Evolutionary conservation across 75 land plant species (phyloP), one percentile per base, ranked within the genome.

Genomic region (Selaginella tamariscina): DNA sequence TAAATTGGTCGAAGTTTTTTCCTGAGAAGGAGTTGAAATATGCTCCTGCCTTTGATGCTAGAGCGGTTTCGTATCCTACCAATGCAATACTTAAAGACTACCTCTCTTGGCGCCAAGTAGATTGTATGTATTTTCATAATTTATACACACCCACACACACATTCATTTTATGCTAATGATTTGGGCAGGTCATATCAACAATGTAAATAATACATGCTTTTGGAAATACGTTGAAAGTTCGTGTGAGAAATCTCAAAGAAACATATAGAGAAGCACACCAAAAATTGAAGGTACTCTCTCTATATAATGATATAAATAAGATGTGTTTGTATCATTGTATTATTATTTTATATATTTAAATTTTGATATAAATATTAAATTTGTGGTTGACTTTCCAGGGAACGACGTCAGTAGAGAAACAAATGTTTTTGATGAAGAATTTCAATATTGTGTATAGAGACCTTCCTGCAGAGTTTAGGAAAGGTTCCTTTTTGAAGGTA

Each of bases 91-190:
- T 93, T 65, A 76, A 75, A 56, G 98, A 93, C 76, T 89, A 93
- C 74, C 73, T 93, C 23, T 44, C 96, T 56, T 93, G 98, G 98
- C 84, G 98, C 65, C 98, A 93, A 83, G 98, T 89, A 23, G 98
- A 93, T 69, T 93, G 98, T 93, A 67, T 83, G 73, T 75, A 11
- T 31, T 31, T 24, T 29, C 29, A 23, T 70, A 29, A 23, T 64
- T 30, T 70, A 18, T 71, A 30, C 20, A 18, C 18, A n/a, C 27
- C 24, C 62, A 0, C 32, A 39, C 32, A 33, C 0, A n/a, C 24
- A 32, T 65, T 26, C 1, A 15, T 24, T 26, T 18, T 28, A 8
- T 56, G 2, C 22, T 67, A 26, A 83, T 80, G 30, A n/a, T 24
- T 66, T 8, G 67, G 11, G 62, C 77, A 93, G 98, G 98, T 69